phyloP scores from a whole-genome alignment of 1,284 basidiomycete species.

The Pseudozyma thailandica region DNA sequence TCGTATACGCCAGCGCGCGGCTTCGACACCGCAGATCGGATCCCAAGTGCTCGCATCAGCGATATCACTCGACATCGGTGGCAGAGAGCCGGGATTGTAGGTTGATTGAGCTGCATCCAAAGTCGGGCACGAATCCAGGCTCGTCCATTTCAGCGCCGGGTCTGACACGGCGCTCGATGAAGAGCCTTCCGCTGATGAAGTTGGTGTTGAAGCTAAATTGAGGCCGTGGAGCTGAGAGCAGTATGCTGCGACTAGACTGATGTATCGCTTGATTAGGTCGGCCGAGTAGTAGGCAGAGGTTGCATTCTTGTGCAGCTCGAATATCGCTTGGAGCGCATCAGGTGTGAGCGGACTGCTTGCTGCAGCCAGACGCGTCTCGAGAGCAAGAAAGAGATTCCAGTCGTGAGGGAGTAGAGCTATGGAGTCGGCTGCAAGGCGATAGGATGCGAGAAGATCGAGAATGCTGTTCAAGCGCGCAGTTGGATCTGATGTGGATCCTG shows the following conservation, averaged over 20 bases:
- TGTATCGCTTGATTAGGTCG: conserved; percentile 36
- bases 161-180: not conserved
- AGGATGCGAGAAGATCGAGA: conserved; percentile 16
- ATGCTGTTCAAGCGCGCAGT: conserved; percentile 18
- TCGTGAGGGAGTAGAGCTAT: conserved; percentile 12
- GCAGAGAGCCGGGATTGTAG: conserved; percentile 27
- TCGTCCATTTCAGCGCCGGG: conserved; percentile 34
- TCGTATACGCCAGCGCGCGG: conserved; percentile 28
- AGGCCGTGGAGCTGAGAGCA: conserved; percentile 18
- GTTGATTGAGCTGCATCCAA: conserved; percentile 8
- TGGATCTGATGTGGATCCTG: conserved; percentile 22
- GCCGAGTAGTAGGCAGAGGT: conserved; percentile 14
- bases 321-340: conserved; percentile 23
- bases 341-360: conserved; percentile 20
- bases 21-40: conserved; percentile 20
- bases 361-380: conserved; percentile 27
- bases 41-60: conserved; percentile 8
- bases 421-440: conserved; percentile 15
- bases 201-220: not conserved
- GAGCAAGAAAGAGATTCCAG: conserved; percentile 31
- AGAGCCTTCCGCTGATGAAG: not conserved
- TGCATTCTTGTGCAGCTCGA: conserved; percentile 44
- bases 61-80: not conserved
- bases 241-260: conserved; percentile 29
- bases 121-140: conserved; percentile 33